These are phyloP conservation scores for Amanita brunnescens DNA, from an alignment of 768 basidiomycete genomes.

Conservation along the genomic window DNA sequence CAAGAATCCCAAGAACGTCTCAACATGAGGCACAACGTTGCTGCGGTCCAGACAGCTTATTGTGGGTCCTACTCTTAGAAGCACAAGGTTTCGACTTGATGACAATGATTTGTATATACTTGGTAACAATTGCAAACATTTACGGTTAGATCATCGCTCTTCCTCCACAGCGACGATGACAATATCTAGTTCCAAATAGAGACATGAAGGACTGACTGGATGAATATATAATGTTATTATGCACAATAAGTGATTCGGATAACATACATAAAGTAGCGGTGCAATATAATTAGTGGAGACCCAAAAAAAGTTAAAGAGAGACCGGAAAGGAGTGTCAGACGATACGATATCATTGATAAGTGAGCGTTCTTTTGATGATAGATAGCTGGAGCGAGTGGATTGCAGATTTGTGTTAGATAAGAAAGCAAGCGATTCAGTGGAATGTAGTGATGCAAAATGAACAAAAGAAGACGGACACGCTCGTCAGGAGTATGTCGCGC, in stretches of 20 bases:
- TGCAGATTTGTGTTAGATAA: neutral
- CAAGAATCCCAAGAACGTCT: neutral
- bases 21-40: neutral
- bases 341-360: neutral
- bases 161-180: neutral
- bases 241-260: slow-evolving; percentile 3
- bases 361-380: neutral
- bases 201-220: neutral
- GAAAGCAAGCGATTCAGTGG: neutral
- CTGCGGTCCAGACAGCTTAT: neutral
- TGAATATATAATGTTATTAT: slow-evolving; percentile 5
- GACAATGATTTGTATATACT: slow-evolving; percentile 1
- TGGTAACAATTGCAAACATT: slow-evolving; percentile 1
- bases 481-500: neutral
- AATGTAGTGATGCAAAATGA: neutral
- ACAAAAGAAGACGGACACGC: neutral
- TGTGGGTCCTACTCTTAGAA: neutral
- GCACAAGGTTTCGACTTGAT: neutral
- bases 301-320: neutral
- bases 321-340: neutral
- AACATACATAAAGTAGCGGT: neutral
- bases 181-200: neutral
- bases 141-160: neutral
- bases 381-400: neutral
- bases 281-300: neutral